phyloP scores from a whole-genome alignment of 306 rosid genomes.

The Cicer cuneatum region DNA sequence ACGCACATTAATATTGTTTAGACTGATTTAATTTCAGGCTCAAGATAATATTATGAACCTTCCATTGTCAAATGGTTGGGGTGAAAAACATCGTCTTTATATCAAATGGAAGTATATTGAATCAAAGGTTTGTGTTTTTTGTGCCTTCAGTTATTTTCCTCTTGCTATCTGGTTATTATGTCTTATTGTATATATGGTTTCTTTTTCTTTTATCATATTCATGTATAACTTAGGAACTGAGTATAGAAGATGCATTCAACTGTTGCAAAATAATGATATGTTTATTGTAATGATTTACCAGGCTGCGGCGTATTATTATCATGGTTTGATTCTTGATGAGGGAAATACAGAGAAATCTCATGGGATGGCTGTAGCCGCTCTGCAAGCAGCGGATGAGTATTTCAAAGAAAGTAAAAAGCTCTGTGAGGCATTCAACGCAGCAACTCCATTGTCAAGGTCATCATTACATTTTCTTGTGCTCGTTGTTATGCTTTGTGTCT shows the following conservation, averaged over 20 bases:
- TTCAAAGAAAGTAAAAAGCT: slow-evolving; percentile 95
- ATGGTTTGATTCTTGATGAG: slow-evolving; percentile 96
- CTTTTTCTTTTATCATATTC: slow-evolving; percentile 31
- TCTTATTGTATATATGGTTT: slow-evolving; percentile 25
- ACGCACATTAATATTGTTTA: slow-evolving; percentile 5
- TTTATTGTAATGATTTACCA: slow-evolving; percentile 47
- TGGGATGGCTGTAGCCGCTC: slow-evolving; percentile 97
- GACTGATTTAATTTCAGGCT: slow-evolving; percentile 65
- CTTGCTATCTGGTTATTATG: slow-evolving; percentile 5
- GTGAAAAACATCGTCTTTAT: slow-evolving; percentile 77
- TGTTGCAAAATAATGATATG: slow-evolving; percentile 33
- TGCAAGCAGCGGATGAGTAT: slow-evolving; percentile 96
- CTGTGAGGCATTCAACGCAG: slow-evolving; percentile 76
- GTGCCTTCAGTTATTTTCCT: slow-evolving; percentile 18
- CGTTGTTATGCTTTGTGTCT: background rate
- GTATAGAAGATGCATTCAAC: slow-evolving; percentile 12
- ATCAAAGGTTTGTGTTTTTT: slow-evolving; percentile 71
- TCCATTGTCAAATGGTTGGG: slow-evolving; percentile 92
- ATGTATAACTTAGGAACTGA: slow-evolving; percentile 10
- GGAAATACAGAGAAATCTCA: slow-evolving; percentile 97
- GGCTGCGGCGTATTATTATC: slow-evolving; percentile 99
- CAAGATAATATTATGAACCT: slow-evolving; percentile 96
- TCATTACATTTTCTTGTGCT: slow-evolving; percentile 28
- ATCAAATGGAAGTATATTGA: slow-evolving; percentile 93
- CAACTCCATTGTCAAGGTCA: slow-evolving; percentile 85